Evolutionary conservation across 352 stramenopile species (phyloP).

Genomic region (Albugo candida): DNA sequence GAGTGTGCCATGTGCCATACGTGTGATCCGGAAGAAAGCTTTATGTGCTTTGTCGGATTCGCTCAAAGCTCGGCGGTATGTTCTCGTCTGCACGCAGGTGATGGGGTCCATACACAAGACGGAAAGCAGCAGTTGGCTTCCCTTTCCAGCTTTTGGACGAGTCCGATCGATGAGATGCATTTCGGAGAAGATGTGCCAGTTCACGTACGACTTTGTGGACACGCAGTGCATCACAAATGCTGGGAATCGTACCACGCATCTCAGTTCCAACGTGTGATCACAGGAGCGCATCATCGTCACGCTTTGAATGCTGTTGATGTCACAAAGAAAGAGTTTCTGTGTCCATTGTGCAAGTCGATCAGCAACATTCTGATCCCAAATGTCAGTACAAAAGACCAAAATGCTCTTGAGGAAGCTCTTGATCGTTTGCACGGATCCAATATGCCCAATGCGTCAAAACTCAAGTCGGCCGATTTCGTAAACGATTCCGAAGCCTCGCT

Average conservation of each 20-base stretch:
- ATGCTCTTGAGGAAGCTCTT: constrained; percentile 5
- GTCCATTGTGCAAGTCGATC: constrained; percentile 93
- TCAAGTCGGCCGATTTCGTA: constrained; percentile 4
- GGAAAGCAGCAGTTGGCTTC: constrained; percentile 69
- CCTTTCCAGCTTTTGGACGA: constrained; percentile 49
- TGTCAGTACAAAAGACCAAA: constrained; percentile 28
- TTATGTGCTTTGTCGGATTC: constrained; percentile 71
- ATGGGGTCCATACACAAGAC: constrained; percentile 17
- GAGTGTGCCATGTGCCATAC: constrained; percentile 6
- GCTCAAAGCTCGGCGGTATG: constrained; percentile 70
- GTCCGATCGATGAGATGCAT: constrained; percentile 76
- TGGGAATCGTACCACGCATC: constrained; percentile 90
- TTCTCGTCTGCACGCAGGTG: not conserved
- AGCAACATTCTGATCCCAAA: constrained; percentile 91
- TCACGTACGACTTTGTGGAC: constrained; percentile 79
- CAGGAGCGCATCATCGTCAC: constrained; percentile 83
- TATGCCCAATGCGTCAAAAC: constrained; percentile 2
- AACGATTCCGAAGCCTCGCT: not conserved
- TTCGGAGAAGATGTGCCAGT: constrained; percentile 60
- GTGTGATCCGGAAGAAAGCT: constrained; percentile 32
- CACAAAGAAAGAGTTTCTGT: constrained; percentile 93
- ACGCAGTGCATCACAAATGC: constrained; percentile 89
- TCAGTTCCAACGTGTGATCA: constrained; percentile 84
- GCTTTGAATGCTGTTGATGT: constrained; percentile 88
- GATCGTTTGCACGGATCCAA: not conserved